Evolutionary conservation across 345 rosid genomes (phyloP).

Genomic region (Streptanthus diversifolius): DNA sequence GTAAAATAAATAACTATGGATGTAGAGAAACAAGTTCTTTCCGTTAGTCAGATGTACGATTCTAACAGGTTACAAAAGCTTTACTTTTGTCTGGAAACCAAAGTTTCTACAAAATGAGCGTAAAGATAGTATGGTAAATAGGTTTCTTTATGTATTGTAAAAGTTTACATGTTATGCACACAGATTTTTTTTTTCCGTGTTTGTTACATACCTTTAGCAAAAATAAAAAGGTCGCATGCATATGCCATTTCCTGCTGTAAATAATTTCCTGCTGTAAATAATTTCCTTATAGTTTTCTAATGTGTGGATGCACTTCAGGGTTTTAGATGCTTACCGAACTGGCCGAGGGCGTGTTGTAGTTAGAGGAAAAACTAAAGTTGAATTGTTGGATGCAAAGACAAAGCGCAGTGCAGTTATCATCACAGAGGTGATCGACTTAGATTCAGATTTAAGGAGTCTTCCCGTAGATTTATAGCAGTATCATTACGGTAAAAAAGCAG

Average conservation of each 20-base stretch:
- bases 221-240: not conserved
- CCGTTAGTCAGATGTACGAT: not conserved
- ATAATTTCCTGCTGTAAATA: not conserved
- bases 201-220: not conserved
- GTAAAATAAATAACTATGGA: not conserved
- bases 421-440: conserved; percentile 60
- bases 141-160: not conserved
- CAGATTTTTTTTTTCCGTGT: not conserved
- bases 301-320: conserved; percentile 39
- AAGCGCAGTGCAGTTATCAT: conserved; percentile 74
- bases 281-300: conserved; percentile 19
- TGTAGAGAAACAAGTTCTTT: not conserved
- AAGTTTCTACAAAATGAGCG: not conserved
- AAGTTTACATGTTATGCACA: not conserved
- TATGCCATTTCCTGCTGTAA: conserved; percentile 13
- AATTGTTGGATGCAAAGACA: conserved; percentile 70
- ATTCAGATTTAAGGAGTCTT: conserved; percentile 1
- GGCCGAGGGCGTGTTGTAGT: conserved; percentile 80
- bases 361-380: conserved; percentile 86
- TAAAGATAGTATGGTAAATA: not conserved
- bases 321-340: conserved; percentile 89
- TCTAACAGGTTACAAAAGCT: not conserved
- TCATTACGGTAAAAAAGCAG: not conserved
- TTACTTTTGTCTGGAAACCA: not conserved
- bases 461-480: not conserved